Evolutionary conservation across 441 rosid species (phyloP).

Genomic region (Erodium moschatum): DNA sequence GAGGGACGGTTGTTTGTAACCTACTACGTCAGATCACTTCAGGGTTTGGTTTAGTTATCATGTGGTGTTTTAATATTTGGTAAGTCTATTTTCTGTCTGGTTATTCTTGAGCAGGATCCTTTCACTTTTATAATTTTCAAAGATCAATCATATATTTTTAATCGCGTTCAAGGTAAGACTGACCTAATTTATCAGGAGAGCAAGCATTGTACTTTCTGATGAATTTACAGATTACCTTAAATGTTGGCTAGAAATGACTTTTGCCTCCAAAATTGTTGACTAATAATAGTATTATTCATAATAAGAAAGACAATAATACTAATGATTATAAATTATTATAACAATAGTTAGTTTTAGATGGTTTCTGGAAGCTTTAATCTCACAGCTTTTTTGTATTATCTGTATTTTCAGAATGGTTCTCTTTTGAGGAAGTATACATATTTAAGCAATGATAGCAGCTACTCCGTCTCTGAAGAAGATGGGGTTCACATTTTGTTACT

Average conservation of each 20-base stretch:
- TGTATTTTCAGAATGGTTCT: conserved; percentile 55
- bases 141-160: neutral
- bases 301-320: neutral
- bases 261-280: neutral
- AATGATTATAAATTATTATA: too few species aligned
- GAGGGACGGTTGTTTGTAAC: neutral
- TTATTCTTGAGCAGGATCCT: neutral
- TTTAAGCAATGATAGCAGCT: conserved; percentile 93
- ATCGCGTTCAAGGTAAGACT: neutral
- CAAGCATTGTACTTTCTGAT: neutral
- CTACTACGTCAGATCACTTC: neutral
- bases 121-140: neutral
- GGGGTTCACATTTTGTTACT: conserved; percentile 68
- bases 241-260: neutral
- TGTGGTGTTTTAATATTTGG: neutral
- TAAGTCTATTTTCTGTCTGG: neutral
- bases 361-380: neutral
- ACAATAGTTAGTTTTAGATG: neutral
- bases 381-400: neutral
- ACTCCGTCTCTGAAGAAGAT: conserved; percentile 70
- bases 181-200: neutral
- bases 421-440: conserved; percentile 78
- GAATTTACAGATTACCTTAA: neutral
- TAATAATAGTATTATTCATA: neutral
- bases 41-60: neutral